Evolutionary conservation across 345 rosid species (phyloP), one percentile per base, ranked within the genome.

Genomic region (Lepidium sativum): DNA sequence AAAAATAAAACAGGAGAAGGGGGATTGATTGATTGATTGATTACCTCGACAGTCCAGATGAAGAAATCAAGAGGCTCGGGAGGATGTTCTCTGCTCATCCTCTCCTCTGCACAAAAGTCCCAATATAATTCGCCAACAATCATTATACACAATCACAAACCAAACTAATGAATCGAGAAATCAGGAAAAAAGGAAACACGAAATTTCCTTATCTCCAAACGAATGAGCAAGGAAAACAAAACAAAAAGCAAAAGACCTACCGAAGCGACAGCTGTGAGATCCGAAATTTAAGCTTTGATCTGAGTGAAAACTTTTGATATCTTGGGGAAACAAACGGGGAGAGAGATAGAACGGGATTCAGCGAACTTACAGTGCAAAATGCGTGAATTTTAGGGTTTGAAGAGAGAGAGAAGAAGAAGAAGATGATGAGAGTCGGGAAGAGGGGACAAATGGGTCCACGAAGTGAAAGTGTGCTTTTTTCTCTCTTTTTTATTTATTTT

Each of bases 11-110:
- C 1, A 45, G 2, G 7, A 25, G 17, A 12, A 8, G 21, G 3
- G 35, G 3, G 29, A 6, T 4, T 5, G 58, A 67, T 13, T 18
- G 58, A 38, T n/a, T 9, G 48, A 39, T 14, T 3, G 54, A 39
- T 20, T 81, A 92, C 98, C 98, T 92, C 95, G 54, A 89, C 86
- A 70, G 96, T 92, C 98, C 98, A 92, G 74, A 92, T 89, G 86
- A 92, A 92, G 96, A 92, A 92, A 92, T 92, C 98, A 49, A 92
- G 97, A 21, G 97, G 98, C 85, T 92, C 98, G 1, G 98, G 97
- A 0, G 83, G 86, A 60, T 69, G 79, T 33, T 77, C 92, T 81
- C 82, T 87, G 81, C 76, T 89, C 97, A 92, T 92, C 67, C 74
- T 60, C 63, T 39, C 55, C 42, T 48, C 67, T 57, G 39, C 32